Percentiles rank a stretch among this genome's conserved stretches.
Conservation (phyloP, 371 early-diverging fungal species). For the Syncephalastrum monosporum region DNA sequence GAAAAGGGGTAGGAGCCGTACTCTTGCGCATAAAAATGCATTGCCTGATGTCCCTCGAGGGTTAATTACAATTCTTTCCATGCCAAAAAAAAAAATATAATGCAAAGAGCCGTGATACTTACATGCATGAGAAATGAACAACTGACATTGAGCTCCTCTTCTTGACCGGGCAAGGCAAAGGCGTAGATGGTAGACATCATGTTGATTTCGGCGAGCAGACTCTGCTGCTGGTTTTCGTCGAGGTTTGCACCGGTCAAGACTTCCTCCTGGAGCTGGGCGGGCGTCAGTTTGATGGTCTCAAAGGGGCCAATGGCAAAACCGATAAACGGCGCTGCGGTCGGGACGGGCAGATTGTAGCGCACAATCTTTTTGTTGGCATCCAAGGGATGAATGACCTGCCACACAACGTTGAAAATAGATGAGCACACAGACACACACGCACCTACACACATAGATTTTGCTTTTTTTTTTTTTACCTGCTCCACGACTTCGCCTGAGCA, state of each 20-base stretch:
- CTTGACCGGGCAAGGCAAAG: slow-evolving; percentile 61
- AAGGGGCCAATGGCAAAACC: slow-evolving; percentile 78
- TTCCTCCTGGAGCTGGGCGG: slow-evolving; percentile 44
- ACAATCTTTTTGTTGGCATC: slow-evolving; percentile 58
- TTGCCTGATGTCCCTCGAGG: slow-evolving; percentile 38
- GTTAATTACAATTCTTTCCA: not conserved
- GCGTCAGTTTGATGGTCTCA: slow-evolving; percentile 49
- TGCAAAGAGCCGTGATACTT: slow-evolving; percentile 5
- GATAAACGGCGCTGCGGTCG: slow-evolving; percentile 71
- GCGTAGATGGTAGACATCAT: slow-evolving; percentile 67
- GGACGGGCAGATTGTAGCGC: slow-evolving; percentile 59
- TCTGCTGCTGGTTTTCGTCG: slow-evolving; percentile 52
- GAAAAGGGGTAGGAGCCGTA: slow-evolving; percentile 87
- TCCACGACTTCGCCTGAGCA: slow-evolving; percentile 78
- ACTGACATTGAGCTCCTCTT: slow-evolving; percentile 63
- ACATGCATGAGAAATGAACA: slow-evolving; percentile 72
- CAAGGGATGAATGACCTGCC: slow-evolving; percentile 57
- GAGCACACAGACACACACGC: not conserved
- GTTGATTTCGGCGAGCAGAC: slow-evolving; percentile 45
- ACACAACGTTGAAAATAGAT: not conserved
- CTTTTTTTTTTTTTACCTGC: slow-evolving; percentile 28
- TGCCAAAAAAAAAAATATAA: too few species aligned
- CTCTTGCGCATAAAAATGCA: slow-evolving; percentile 85
- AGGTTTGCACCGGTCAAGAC: slow-evolving; percentile 48
- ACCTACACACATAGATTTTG: not conserved